Base-by-base conservation (phyloP, 352 stramenopile species). In the Pythium phragmiticola region DNA sequence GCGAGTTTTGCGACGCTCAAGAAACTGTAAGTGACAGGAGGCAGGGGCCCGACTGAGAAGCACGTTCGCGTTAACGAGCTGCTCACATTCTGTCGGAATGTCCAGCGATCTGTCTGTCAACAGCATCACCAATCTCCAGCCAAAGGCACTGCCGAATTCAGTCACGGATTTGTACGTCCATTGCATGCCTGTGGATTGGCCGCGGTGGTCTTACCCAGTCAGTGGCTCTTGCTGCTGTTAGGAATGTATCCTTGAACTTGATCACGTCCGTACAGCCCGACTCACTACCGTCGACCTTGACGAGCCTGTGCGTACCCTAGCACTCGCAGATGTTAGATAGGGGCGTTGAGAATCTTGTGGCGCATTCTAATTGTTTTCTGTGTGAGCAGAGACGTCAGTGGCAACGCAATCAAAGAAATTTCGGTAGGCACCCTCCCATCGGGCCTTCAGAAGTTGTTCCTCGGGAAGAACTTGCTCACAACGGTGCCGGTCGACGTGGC, bases 71-170 rank as follows among this genome's bases (percentile, higher is more conserved):
- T 30, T 5, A 30, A 30, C 26, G 26, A 30, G 26, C 26, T 30
- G 26, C 26, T 30, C 26, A 30, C 26, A 30, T 30, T 30, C 26
- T 30, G 4, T 5, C 1, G 26, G 4, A 30, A 30, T 30, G 28
- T 7, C 13, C 48, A 64, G 57, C 7, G 57, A 64, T 34, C 17
- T 64, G 3, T 64, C 57, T 0, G 57, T 57, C 9, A 64, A 64
- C 19, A 30, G 3, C 11, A 56, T 64, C 16, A 21, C 30, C 4
- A 36, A 43, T 9, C 30, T 64, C 17, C 13, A 30, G 6, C 19
- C 16, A 7, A 36, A 12, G 19, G 13, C 36, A 0, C 19, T 64
- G 8, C 57, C 57, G 8, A 17, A 26, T 23, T 26, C 42, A 34
- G 23, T 57, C 4, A 19, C 12, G 23, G 12, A 48, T 50, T 17